Evolutionary conservation across 371 early-diverging fungal genomes (phyloP), one percentile per base, ranked within the genome.

Genomic region (Mucor lusitanicus): DNA sequence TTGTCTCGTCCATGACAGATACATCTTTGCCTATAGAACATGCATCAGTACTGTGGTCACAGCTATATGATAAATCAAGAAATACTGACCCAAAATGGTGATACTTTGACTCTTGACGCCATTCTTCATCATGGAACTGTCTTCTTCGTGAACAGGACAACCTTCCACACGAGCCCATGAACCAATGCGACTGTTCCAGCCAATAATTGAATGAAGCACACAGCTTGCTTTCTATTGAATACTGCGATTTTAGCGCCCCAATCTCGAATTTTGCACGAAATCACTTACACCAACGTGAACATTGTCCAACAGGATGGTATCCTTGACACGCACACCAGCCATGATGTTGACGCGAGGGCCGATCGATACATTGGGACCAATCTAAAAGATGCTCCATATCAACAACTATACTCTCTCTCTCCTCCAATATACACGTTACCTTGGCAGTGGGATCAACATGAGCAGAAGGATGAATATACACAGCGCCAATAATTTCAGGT

Each of bases 281-380:
- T 15, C 1, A 44, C 56, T 82, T 78, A 88, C 89, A 67, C 94
- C 93, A 72, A 99, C 88, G 59, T 94, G 93, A 12, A 92, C 94
- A 69, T 89, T 90, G 81, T 99, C 99, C 65, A 99, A 87, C 25
- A 99, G 82, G 65, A 98, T 94, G 39, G 97, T 84, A 80, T 99
- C 96, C 74, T 93, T 89, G 65, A 99, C 88, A 71, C 97, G 94
- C 5, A 94, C 98, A 59, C 99, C 99, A 61, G 92, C 91, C 59
- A 97, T 97, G 44, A 99, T 88, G 13, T 88, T 79, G 2, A 88
- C 96, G 64, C 95, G 95, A 21, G 96, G 93, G 50, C 97, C 99
- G 66, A 98, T 93, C n/a, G 92, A 91, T 17, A 97, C 97, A 76
- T 98, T 96, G 30, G 97, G 97, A 9, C 97, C 97, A 67, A 99